Base-by-base conservation (phyloP, 345 rosid species). In the Hibiscus tridactylites region DNA sequence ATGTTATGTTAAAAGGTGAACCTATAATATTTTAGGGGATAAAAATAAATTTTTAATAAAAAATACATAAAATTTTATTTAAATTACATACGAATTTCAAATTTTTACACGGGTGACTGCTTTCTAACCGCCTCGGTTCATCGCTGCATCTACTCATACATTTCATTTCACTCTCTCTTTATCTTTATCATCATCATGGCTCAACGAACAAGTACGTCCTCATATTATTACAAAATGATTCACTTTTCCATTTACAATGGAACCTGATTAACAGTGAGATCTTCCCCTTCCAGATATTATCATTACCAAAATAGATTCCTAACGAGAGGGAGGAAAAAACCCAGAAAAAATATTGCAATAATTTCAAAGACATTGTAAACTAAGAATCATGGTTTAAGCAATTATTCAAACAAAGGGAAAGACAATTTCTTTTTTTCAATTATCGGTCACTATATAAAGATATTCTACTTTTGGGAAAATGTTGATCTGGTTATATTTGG, bases 201-300 rank as follows among this genome's bases (percentile, higher is more conserved):
- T 65, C 39, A 28, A 21, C 19, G 37, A 19, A 24, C 21, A 71
- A 65, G 74, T 68, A 73, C 85, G 9, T 70, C 67, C 54, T 13
- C 65, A 28, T 61, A 81, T 79, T 75, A 84, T 81, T 68, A 74
- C 79, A 67, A 71, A 74, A 79, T 84, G 81, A 83, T 81, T 75
- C 71, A 12, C 53, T 37, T 47, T 19, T 56, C 9, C 10, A 35
- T 35, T 35, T n/a, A 67, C 42, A 67, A 15, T 49, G 13, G 1
- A 26, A 67, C 42, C 58, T 47, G 8, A 67, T 67, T 66, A 24
- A 46, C 21, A 47, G 11, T 9, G 3, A 49, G 5, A 49, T 49
- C n/a, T 49, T 50, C 17, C 12, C 9, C 47, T 64, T 44, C 11
- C 16, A 10, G 5, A 64, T 64, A 56, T 56, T 26, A 29, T 28